Conservation (phyloP, 257 asterid species). For the Forsythia suspensa region DNA sequence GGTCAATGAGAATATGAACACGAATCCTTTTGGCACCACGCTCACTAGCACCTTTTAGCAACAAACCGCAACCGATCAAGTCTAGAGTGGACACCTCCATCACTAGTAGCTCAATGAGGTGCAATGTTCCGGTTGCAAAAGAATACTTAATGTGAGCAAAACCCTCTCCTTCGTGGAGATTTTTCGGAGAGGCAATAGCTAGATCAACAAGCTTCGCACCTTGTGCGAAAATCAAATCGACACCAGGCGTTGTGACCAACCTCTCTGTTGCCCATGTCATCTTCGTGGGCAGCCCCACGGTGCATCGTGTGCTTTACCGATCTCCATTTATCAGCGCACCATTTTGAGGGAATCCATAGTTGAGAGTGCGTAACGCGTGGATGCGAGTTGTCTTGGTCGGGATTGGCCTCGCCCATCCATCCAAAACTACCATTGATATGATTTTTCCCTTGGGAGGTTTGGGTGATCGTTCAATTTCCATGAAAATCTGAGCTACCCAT, state of each 20-base stretch:
- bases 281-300: conserved; percentile 98
- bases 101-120: conserved; percentile 83
- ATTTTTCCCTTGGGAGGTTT: conserved; percentile 82
- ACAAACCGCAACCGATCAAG: conserved; percentile 83
- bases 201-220: conserved; percentile 94
- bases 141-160: conserved; percentile 68
- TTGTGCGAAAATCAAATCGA: too few relatives aligned
- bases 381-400: conserved; percentile 85
- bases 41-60: conserved; percentile 82
- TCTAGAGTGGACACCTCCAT: conserved; percentile 97
- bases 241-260: conserved; percentile 99
- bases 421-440: conserved; percentile 81
- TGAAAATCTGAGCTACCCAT: conserved; percentile 78
- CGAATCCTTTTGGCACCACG: conserved; percentile 92
- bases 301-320: conserved; percentile 82
- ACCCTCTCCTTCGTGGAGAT: conserved; percentile 79
- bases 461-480: conserved; percentile 90
- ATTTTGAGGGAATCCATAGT: conserved; percentile 92
- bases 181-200: conserved; percentile 85
- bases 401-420: conserved; percentile 95
- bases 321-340: conserved; percentile 96
- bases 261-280: conserved; percentile 99
- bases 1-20: conserved; percentile 82
- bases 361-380: conserved; percentile 94
- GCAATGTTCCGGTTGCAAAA: conserved; percentile 75